These are phyloP conservation scores for Clavaria fumosa DNA, from an alignment of 768 basidiomycete species.

Conservation along the genomic window DNA sequence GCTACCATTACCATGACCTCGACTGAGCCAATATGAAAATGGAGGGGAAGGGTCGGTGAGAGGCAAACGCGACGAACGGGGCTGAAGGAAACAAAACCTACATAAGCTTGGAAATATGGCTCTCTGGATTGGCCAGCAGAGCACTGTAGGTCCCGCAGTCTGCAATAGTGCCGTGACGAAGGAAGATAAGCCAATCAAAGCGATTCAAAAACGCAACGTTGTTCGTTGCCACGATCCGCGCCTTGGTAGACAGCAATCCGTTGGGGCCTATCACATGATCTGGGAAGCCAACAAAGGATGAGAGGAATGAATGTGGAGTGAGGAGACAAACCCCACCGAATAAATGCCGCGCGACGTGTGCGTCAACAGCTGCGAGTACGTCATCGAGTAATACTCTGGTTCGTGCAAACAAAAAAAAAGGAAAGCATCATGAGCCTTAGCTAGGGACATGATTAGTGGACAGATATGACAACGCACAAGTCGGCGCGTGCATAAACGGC, in stretches of 20 bases:
- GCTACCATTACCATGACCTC: slow-evolving; percentile 29
- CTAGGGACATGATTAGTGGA: not conserved
- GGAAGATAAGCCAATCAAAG: slow-evolving; percentile 58
- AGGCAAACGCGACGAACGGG: not conserved
- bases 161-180: slow-evolving; percentile 71
- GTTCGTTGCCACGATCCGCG: slow-evolving; percentile 77
- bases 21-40: slow-evolving; percentile 14
- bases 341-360: slow-evolving; percentile 78
- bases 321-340: slow-evolving; percentile 64
- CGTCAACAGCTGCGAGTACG: slow-evolving; percentile 72
- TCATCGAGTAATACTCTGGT: slow-evolving; percentile 78
- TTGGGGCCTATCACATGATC: slow-evolving; percentile 79
- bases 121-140: slow-evolving; percentile 41
- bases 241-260: slow-evolving; percentile 70
- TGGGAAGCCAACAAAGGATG: slow-evolving; percentile 16
- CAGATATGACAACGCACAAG: slow-evolving; percentile 31
- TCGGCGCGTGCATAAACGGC: slow-evolving; percentile 89
- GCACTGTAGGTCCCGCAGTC: slow-evolving; percentile 55
- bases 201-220: slow-evolving; percentile 69
- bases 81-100: slow-evolving; percentile 20
- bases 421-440: not conserved
- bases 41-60: not conserved
- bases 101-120: slow-evolving; percentile 65
- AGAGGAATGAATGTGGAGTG: too few relatives aligned
- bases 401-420: too few relatives aligned